These are phyloP conservation scores for Candida parachauliodes DNA, from an alignment of 805 yeast species.

Conservation along the genomic window DNA sequence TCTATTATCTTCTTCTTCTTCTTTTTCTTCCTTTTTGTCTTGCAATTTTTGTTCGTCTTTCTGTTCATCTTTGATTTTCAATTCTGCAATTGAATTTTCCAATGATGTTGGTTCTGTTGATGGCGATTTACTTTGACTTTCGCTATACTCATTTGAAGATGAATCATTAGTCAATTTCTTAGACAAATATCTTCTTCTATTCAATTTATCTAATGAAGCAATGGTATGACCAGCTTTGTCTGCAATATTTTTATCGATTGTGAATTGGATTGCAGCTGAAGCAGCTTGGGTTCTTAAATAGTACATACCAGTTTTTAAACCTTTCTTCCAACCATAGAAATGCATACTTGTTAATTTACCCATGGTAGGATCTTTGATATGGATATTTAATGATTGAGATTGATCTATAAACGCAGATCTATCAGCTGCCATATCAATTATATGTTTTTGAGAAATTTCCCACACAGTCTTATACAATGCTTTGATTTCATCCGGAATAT, in stretches of 20 bases:
- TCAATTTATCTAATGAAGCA: conserved; percentile 35
- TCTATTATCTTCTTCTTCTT: conserved; percentile 14
- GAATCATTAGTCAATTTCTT: conserved; percentile 9
- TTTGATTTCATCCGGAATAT: conserved; percentile 52
- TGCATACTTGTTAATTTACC: conserved; percentile 97
- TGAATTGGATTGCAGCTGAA: conserved; percentile 90
- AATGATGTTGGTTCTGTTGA: conserved; percentile 41
- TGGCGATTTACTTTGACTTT: conserved; percentile 18
- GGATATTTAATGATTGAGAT: conserved; percentile 89
- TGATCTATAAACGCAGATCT: conserved; percentile 84
- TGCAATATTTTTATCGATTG: conserved; percentile 45
- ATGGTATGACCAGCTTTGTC: conserved; percentile 35
- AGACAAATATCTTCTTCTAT: conserved; percentile 34
- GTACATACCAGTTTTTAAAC: conserved; percentile 98
- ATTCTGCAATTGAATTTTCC: conserved; percentile 45
- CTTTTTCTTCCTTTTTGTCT: conserved; percentile 12
- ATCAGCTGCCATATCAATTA: conserved; percentile 65
- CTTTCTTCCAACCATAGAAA: conserved; percentile 98
- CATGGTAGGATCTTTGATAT: conserved; percentile 87
- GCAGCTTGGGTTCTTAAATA: conserved; percentile 97
- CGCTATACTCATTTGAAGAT: conserved; percentile 18
- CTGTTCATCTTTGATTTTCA: conserved; percentile 29
- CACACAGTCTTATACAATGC: conserved; percentile 57
- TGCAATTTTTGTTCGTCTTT: conserved; percentile 13
- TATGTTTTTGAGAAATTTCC: conserved; percentile 58